Evolutionary conservation across 371 early-diverging fungal species (phyloP).

Genomic region (Blastocladiella emersonii): DNA sequence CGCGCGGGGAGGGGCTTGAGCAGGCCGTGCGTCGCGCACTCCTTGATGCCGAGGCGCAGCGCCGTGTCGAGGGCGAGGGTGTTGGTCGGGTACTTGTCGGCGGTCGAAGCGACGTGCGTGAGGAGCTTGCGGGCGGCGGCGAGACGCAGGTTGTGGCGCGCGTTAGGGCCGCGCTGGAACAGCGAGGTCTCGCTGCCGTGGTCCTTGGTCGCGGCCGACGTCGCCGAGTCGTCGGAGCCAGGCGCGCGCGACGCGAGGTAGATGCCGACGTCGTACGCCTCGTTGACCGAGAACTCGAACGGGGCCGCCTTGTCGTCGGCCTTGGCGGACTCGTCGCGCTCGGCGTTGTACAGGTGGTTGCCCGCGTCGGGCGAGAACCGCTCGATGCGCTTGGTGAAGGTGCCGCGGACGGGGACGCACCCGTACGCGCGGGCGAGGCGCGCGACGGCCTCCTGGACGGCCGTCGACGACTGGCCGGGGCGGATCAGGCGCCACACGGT

Average conservation of each 20-base stretch:
- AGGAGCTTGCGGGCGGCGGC: not conserved
- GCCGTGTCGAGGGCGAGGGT: not conserved
- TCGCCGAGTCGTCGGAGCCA: not conserved
- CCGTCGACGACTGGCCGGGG: conserved; percentile 52
- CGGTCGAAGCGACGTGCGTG: not conserved
- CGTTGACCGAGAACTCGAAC: not conserved
- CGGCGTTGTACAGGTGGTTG: not conserved
- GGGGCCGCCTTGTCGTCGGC: not conserved
- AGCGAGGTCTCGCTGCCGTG: not conserved
- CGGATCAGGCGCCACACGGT: conserved; percentile 43
- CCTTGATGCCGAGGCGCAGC: conserved; percentile 65
- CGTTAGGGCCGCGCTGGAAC: not conserved
- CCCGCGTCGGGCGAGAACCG: not conserved
- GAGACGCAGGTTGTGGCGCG: not conserved
- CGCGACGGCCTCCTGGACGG: not conserved
- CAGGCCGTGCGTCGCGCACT: conserved; percentile 56
- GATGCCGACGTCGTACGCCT: not conserved
- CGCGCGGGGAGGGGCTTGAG: conserved; percentile 60
- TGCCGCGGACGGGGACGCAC: conserved; percentile 2
- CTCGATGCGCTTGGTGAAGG: not conserved
- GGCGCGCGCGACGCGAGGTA: not conserved
- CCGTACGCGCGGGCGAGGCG: not conserved
- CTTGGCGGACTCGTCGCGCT: not conserved
- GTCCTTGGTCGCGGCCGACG: not conserved
- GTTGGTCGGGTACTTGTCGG: not conserved